Evolutionary conservation across 2,329 filamentous ascomycete species (phyloP).

Genomic region (Domatiomyces catenatus): DNA sequence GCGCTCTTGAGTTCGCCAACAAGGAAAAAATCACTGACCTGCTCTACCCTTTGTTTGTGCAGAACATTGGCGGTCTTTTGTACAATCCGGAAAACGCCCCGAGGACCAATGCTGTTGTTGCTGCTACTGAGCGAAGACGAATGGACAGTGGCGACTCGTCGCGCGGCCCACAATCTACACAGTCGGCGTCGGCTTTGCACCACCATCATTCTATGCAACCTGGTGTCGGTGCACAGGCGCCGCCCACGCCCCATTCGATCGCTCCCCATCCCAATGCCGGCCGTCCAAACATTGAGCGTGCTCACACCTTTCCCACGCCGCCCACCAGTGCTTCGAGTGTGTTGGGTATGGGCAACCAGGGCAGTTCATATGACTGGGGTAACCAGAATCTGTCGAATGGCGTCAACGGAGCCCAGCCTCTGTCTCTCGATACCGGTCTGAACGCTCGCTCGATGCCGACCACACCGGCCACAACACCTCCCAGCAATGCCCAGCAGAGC

Average conservation of each 20-base stretch:
- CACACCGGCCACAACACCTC: slow-evolving; percentile 81
- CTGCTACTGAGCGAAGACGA: slow-evolving; percentile 61
- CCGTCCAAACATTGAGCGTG: slow-evolving; percentile 64
- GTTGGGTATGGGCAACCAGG: slow-evolving; percentile 58
- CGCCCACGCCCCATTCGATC: slow-evolving; percentile 53
- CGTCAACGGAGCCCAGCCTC: slow-evolving; percentile 49
- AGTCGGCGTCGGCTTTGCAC: slow-evolving; percentile 43
- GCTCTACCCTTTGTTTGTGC: slow-evolving; percentile 88
- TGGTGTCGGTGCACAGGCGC: slow-evolving; percentile 42
- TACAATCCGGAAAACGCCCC: slow-evolving; percentile 86
- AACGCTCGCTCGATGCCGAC: slow-evolving; percentile 75
- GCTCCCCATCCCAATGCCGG: slow-evolving; percentile 41
- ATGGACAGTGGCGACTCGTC: slow-evolving; percentile 44
- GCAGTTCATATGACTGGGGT: slow-evolving; percentile 66
- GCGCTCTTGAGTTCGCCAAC: slow-evolving; percentile 95
- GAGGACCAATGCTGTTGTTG: slow-evolving; percentile 72
- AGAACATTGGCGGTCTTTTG: slow-evolving; percentile 84
- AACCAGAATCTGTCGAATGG: slow-evolving; percentile 46
- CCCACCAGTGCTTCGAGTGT: slow-evolving; percentile 85
- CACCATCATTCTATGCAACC: slow-evolving; percentile 54
- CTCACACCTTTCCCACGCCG: slow-evolving; percentile 86
- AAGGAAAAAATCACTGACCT: slow-evolving; percentile 98
- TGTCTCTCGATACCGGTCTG: slow-evolving; percentile 67
- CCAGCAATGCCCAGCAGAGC: slow-evolving; percentile 57
- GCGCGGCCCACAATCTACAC: slow-evolving; percentile 30